These are phyloP conservation scores for Acaromyces ingoldii DNA, from an alignment of 1,284 basidiomycete species.

Conservation along the genomic window DNA sequence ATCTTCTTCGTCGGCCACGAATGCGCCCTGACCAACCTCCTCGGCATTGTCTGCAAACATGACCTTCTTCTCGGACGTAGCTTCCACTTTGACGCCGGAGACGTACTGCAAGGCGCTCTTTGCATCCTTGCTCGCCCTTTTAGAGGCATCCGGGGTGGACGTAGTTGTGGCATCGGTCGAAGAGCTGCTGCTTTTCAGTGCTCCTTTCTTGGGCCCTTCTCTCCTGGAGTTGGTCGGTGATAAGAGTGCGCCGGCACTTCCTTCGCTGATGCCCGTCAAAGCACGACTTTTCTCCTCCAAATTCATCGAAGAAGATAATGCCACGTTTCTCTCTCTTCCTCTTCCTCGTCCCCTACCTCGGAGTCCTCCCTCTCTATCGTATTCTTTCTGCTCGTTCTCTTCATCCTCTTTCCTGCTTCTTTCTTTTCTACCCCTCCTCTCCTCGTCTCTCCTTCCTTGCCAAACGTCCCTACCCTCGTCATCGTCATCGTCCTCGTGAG, in stretches of 20 bases:
- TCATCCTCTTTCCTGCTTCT: slow-evolving; percentile 5
- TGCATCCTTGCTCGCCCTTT: too few species aligned
- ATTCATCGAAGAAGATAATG: not conserved
- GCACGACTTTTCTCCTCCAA: too few species aligned
- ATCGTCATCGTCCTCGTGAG: slow-evolving; percentile 12
- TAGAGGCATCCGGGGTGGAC: slow-evolving; percentile 2
- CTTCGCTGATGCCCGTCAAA: too few species aligned
- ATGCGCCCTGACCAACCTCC: slow-evolving; percentile 16
- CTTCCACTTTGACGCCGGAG: slow-evolving; percentile 8
- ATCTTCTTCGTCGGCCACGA: slow-evolving; percentile 12
- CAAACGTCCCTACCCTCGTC: slow-evolving; percentile 1
- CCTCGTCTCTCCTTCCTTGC: not conserved
- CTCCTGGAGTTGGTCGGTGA: too few species aligned
- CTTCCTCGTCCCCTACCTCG: slow-evolving; percentile 10
- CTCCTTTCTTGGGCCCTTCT: not conserved
- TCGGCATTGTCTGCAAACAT: slow-evolving; percentile 33
- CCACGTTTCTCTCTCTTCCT: slow-evolving; percentile 3
- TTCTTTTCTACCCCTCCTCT: not conserved
- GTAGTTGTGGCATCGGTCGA: not conserved
- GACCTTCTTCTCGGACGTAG: slow-evolving; percentile 35
- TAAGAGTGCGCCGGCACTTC: too few species aligned
- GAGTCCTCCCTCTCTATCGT: slow-evolving; percentile 1
- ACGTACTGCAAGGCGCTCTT: too few species aligned
- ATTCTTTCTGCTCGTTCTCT: slow-evolving; percentile 7
- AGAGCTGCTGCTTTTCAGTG: slow-evolving; percentile 1